Conservation (phyloP, 192 early-diverging fungal species). For the Coemansia sp. region DNA sequence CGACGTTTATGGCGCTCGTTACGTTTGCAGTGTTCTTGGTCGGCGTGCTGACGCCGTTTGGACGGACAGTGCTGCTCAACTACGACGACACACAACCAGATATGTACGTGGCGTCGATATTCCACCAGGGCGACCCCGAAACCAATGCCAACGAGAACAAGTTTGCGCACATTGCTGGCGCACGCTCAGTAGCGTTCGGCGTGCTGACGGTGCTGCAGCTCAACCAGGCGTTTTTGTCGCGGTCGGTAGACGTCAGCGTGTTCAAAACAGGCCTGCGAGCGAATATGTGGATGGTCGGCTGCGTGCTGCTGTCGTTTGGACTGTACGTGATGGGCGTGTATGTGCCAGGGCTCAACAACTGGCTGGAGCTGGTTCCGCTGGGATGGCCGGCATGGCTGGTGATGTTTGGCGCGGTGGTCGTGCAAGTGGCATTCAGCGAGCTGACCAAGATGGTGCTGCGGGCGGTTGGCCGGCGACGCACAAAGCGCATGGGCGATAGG, state of each 20-base stretch:
- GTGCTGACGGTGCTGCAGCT: slow-evolving; percentile 86
- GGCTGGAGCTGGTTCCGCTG: slow-evolving; percentile 61
- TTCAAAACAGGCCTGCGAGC: slow-evolving; percentile 73
- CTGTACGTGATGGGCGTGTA: slow-evolving; percentile 80
- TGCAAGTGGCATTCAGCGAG: slow-evolving; percentile 63
- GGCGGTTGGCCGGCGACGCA: neutral
- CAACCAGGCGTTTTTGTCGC: slow-evolving; percentile 81
- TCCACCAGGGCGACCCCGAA: slow-evolving; percentile 50
- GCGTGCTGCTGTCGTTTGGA: slow-evolving; percentile 68
- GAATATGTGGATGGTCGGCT: slow-evolving; percentile 80
- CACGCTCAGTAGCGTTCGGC: slow-evolving; percentile 65
- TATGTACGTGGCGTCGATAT: slow-evolving; percentile 45
- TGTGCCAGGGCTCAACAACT: slow-evolving; percentile 63
- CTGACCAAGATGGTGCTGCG: slow-evolving; percentile 60
- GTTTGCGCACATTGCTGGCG: slow-evolving; percentile 51
- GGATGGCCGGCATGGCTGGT: slow-evolving; percentile 65
- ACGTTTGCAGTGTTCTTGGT: slow-evolving; percentile 65
- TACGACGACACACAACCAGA: slow-evolving; percentile 21
- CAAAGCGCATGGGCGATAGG: neutral
- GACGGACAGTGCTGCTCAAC: slow-evolving; percentile 27
- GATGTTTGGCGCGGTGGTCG: slow-evolving; percentile 57
- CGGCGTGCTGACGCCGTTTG: slow-evolving; percentile 55
- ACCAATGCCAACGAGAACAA: slow-evolving; percentile 42
- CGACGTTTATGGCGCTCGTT: slow-evolving; percentile 64
- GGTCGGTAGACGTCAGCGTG: slow-evolving; percentile 69